Conservation (phyloP, 1,284 basidiomycete species). For the Ganoderma sinense region DNA sequence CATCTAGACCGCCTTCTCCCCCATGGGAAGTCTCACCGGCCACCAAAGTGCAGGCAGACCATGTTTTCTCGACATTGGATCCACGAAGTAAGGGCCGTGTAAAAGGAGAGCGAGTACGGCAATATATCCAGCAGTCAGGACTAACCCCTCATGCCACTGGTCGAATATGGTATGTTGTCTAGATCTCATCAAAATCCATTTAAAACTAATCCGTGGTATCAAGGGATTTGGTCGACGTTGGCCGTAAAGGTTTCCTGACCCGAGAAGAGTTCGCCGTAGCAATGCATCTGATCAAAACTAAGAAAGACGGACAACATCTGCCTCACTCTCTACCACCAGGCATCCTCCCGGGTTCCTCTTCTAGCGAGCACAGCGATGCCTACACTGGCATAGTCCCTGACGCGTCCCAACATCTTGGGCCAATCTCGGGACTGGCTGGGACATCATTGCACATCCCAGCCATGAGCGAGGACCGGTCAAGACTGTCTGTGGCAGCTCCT, state of each 20-base stretch:
- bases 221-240: constrained; percentile 36
- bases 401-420: neutral
- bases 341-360: constrained; percentile 9
- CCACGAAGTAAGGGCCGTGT: constrained; percentile 32
- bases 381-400: constrained; percentile 21
- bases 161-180: constrained; percentile 34
- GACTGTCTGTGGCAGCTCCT: constrained; percentile 4
- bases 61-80: constrained; percentile 37
- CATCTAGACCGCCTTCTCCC: constrained; percentile 10
- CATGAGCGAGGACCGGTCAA: constrained; percentile 8
- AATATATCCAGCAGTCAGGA: constrained; percentile 34
- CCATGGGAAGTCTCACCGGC: constrained; percentile 30
- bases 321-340: constrained; percentile 29
- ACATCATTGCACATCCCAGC: constrained; percentile 8
- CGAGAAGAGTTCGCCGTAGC: constrained; percentile 36
- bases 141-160: constrained; percentile 28
- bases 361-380: constrained; percentile 14
- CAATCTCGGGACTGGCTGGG: neutral
- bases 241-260: constrained; percentile 34
- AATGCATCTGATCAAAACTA: constrained; percentile 33
- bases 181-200: too few relatives aligned
- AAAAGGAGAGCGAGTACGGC: constrained; percentile 29
- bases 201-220: neutral
- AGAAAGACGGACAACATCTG: constrained; percentile 30
- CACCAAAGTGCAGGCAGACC: constrained; percentile 32